phyloP scores from a whole-genome alignment of 106 monocot genomes.

The Dendrobium nobile region DNA sequence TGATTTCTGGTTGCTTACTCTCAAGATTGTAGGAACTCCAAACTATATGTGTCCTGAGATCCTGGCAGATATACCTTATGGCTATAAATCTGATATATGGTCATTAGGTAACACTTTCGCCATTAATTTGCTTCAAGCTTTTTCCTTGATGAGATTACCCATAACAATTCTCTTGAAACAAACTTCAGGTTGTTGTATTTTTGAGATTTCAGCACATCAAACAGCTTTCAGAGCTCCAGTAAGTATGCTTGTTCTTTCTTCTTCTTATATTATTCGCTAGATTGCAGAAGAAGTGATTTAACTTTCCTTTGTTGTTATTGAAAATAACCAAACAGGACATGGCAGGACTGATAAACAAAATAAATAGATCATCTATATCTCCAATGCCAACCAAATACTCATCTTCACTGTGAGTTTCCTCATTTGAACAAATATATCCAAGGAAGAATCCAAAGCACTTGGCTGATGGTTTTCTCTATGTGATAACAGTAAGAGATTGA shows the following conservation, averaged over 20 bases:
- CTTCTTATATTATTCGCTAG: neutral
- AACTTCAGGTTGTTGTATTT: slow-evolving; percentile 82
- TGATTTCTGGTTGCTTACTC: slow-evolving; percentile 6
- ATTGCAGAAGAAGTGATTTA: neutral
- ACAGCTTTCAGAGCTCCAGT: slow-evolving; percentile 66
- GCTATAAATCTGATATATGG: slow-evolving; percentile 98
- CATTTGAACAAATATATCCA: neutral
- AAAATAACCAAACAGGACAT: slow-evolving; percentile 52
- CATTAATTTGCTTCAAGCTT: neutral
- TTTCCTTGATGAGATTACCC: neutral
- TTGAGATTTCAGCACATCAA: slow-evolving; percentile 74
- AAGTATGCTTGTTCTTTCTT: neutral
- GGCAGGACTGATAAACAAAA: slow-evolving; percentile 76
- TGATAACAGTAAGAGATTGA: slow-evolving; percentile 62
- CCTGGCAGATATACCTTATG: slow-evolving; percentile 89
- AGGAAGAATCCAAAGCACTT: neutral
- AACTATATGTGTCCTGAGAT: slow-evolving; percentile 99
- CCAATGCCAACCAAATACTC: slow-evolving; percentile 78
- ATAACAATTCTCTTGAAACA: neutral
- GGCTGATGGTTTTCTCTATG: neutral
- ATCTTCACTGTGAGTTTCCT: slow-evolving; percentile 47
- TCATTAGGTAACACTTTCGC: slow-evolving; percentile 55
- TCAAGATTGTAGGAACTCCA: slow-evolving; percentile 81
- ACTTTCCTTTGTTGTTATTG: neutral
- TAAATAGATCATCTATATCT: slow-evolving; percentile 73